Conservation (phyloP, 495 filamentous ascomycete species). For the Amphirosellinia nigrospora region DNA sequence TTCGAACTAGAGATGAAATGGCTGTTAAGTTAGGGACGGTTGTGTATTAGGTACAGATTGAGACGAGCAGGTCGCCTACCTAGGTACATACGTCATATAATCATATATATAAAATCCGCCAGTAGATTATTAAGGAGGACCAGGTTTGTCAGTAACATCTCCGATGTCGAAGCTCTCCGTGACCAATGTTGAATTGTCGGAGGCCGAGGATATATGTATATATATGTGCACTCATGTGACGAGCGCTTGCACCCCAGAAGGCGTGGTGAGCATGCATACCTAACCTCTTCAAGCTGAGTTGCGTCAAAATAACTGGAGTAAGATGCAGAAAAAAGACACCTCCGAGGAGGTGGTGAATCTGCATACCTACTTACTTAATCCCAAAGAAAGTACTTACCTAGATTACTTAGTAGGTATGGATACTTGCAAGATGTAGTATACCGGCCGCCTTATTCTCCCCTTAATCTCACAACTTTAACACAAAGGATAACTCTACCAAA, state of each 20-base stretch:
- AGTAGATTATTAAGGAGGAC: too few relatives aligned
- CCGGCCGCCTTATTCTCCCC: too few relatives aligned
- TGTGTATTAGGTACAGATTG: not conserved
- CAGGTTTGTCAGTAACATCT: not conserved
- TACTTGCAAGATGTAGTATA: too few relatives aligned
- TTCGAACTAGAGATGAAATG: not conserved
- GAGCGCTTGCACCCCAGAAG: not conserved
- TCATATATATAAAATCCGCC: not conserved
- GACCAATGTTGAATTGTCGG: not conserved
- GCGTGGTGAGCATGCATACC: not conserved
- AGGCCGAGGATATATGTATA: not conserved
- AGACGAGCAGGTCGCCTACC: not conserved
- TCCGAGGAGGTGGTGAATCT: not conserved
- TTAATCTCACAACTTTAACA: too few relatives aligned
- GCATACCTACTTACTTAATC: too few relatives aligned
- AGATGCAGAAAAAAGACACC: constrained; percentile 8
- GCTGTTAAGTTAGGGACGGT: not conserved
- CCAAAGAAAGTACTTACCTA: too few relatives aligned
- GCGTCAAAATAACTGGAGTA: constrained; percentile 4
- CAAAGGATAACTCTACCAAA: too few relatives aligned
- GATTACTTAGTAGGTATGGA: too few relatives aligned
- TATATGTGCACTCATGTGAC: not conserved
- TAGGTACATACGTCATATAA: not conserved
- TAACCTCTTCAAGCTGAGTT: too few relatives aligned
- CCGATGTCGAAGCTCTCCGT: not conserved